Base-by-base conservation (phyloP, 1,284 basidiomycete genomes). In the Ustilago xerochloae region DNA sequence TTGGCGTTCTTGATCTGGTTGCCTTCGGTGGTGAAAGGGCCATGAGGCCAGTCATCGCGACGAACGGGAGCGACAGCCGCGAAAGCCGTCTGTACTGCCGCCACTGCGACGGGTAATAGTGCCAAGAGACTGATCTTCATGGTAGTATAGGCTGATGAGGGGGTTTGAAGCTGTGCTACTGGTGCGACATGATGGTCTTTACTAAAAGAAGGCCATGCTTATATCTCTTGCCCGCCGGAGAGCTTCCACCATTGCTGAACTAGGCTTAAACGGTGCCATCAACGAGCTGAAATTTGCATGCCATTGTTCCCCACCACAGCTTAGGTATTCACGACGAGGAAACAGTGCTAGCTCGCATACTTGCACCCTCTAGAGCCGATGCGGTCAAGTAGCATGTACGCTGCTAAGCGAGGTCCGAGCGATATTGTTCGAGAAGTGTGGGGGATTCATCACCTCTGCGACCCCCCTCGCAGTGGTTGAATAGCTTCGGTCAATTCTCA, bases 1-100 rank as follows among this genome's bases (percentile, higher is more conserved):
- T 62, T 58, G 18, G 69, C 64, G 24, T 72, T 72, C 35, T 62
- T 64, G 56, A 72, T 63, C 38, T 72, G 51, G n/a, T 62, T 52
- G 22, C 64, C 64, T 20, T 60, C 39, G 18, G 69, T 72, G 30
- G 18, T 36, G 24, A 63, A 67, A 18, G 69, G 69, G 1, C 63
- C 64, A 24, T 72, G 49, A 10, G 69, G 69, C 69, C 69, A 72
- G 10, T 53, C 58, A 45, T 53, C 53, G 16, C 54, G 62, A n/a
- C 56, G 52, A 18, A 49, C 8, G 9, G 68, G 54, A 15, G 55
- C 51, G 13, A 50, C 24, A 2, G 59, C 54, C 12, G 68, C 62
- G 4, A 62, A 22, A 1, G 48, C 58, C 8, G 54, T 51, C 16
- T 64, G 57, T 6, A 55, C 33, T n/a, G 57, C 56, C 16, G 36